A percentile compares a stretch with the other conserved stretches of the same genome.
These are phyloP conservation scores for Cerrena zonata DNA, from an alignment of 1,284 basidiomycete genomes.

Conservation along the genomic window DNA sequence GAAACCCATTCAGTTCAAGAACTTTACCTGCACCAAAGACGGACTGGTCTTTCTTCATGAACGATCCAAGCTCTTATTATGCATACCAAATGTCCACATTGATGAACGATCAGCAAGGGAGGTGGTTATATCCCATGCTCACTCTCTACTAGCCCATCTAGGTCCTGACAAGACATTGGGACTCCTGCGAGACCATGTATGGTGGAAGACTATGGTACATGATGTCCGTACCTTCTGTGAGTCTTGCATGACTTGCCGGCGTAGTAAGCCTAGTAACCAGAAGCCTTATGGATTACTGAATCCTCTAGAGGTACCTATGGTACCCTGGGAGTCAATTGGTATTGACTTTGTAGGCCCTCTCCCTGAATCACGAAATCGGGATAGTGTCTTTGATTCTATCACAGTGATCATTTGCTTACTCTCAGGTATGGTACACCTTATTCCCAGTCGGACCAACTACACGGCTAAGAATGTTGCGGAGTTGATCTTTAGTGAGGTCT, in stretches of 20 bases:
- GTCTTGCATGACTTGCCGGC: slow-evolving; percentile 21
- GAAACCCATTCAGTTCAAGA: slow-evolving; percentile 12
- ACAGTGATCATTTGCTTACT: slow-evolving; percentile 16
- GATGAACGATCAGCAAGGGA: slow-evolving; percentile 18
- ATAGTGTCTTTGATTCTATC: slow-evolving; percentile 19
- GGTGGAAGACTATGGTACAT: slow-evolving; percentile 25
- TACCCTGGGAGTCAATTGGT: slow-evolving; percentile 27
- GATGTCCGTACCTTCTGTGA: slow-evolving; percentile 24
- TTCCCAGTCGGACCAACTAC: slow-evolving; percentile 27
- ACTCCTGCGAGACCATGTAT: slow-evolving; percentile 2
- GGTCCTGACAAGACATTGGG: not conserved
- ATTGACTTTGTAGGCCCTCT: slow-evolving; percentile 36
- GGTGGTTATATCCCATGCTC: slow-evolving; percentile 25
- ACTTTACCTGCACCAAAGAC: slow-evolving; percentile 17
- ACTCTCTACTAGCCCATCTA: slow-evolving; percentile 23
- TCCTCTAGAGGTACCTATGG: slow-evolving; percentile 16
- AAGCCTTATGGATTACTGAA: slow-evolving; percentile 23
- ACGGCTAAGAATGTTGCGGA: slow-evolving; percentile 34
- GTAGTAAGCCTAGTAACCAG: slow-evolving; percentile 21
- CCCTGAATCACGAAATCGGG: slow-evolving; percentile 15
- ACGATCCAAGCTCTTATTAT: slow-evolving; percentile 14
- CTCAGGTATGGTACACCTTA: slow-evolving; percentile 26
- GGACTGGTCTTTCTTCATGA: slow-evolving; percentile 9
- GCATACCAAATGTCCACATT: slow-evolving; percentile 23
- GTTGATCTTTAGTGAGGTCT: slow-evolving; percentile 33